Conservation (phyloP, 495 filamentous ascomycete genomes). For the Diplogelasinospora grovesii region DNA sequence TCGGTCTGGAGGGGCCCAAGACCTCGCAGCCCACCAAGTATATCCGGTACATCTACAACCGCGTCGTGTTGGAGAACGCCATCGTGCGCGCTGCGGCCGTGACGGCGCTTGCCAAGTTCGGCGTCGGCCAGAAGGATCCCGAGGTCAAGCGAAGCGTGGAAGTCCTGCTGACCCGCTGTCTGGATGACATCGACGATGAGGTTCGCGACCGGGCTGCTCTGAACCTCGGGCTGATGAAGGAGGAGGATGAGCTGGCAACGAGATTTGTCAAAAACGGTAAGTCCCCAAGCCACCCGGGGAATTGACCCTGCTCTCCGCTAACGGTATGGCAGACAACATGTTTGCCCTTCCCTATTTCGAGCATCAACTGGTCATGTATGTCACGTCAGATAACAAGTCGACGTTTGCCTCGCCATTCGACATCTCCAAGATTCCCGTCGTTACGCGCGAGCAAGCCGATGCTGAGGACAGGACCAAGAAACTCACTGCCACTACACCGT, state of each 20-base stretch:
- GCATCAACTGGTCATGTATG: constrained; percentile 96
- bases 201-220: constrained; percentile 92
- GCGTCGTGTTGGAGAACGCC: constrained; percentile 94
- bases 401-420: constrained; percentile 85
- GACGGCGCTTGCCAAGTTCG: constrained; percentile 93
- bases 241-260: constrained; percentile 73
- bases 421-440: constrained; percentile 82
- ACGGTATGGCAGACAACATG: constrained; percentile 57
- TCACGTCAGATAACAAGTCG: constrained; percentile 79
- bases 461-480: constrained; percentile 98
- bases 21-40: constrained; percentile 96
- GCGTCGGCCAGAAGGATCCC: constrained; percentile 90
- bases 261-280: constrained; percentile 88
- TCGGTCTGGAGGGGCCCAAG: constrained; percentile 91
- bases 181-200: constrained; percentile 97
- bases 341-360: constrained; percentile 94
- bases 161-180: constrained; percentile 84
- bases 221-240: constrained; percentile 83
- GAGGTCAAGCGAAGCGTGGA: constrained; percentile 94
- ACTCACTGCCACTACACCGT: constrained; percentile 83
- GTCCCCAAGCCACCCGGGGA: too few species aligned
- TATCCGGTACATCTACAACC: constrained; percentile 98
- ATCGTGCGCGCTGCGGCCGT: constrained; percentile 93
- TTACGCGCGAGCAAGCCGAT: constrained; percentile 90
- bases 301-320: constrained; percentile 29